A percentile compares a stretch with the other conserved stretches of the same genome.
Evolutionary conservation across 139 green algal species (phyloP).

Genomic region (Chlamydomonas asymmetrica): DNA sequence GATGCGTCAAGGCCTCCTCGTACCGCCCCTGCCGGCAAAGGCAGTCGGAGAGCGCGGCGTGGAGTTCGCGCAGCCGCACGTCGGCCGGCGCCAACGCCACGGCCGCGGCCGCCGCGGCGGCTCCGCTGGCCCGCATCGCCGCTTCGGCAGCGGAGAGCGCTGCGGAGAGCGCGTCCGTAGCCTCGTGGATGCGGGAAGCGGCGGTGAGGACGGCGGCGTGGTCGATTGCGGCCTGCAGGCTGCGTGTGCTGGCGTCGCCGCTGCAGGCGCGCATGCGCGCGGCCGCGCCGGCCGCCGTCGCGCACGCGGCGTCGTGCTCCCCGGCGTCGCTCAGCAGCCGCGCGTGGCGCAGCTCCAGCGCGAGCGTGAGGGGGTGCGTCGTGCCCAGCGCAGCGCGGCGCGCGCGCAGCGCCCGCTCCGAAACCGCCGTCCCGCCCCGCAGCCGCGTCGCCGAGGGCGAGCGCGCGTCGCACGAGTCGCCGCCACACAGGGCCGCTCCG

Average conservation of each 20-base stretch:
- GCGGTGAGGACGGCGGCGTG: too few relatives aligned
- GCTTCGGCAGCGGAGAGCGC: too few relatives aligned
- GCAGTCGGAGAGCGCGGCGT: not conserved
- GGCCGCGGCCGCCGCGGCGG: not conserved
- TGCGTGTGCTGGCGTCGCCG: too few relatives aligned
- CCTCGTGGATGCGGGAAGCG: too few relatives aligned
- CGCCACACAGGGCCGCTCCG: too few relatives aligned
- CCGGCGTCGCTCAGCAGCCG: conserved; percentile 2
- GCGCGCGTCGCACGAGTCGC: too few relatives aligned
- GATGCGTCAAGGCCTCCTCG: not conserved
- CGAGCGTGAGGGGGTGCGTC: not conserved
- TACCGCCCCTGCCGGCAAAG: not conserved
- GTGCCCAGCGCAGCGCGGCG: not conserved
- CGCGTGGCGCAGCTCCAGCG: conserved; percentile 5
- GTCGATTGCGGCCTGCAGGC: too few relatives aligned
- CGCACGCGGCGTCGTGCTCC: not conserved
- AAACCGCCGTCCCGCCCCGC: not conserved
- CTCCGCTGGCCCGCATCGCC: not conserved
- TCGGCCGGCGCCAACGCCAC: not conserved
- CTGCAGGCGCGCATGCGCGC: too few relatives aligned
- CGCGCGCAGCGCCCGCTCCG: not conserved
- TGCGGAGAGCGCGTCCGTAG: too few relatives aligned
- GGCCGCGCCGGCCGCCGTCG: too few relatives aligned
- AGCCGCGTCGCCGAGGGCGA: too few relatives aligned
- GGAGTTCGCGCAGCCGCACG: not conserved